Evolutionary conservation across 768 basidiomycete species (phyloP).

Genomic region (Trichaptum fuscoviolaceum): DNA sequence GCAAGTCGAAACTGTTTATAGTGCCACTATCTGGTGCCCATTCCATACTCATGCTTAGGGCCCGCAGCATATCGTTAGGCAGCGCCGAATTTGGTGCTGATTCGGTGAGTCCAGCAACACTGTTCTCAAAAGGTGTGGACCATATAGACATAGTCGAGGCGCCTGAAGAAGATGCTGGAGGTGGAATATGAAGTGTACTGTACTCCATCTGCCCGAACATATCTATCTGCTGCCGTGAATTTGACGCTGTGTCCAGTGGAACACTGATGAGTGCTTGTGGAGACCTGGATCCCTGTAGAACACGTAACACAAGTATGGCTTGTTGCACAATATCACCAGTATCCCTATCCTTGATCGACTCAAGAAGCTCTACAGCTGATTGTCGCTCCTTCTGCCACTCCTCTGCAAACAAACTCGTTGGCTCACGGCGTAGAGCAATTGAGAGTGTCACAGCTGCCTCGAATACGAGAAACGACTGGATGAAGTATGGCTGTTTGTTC

Average conservation of each 20-base stretch:
- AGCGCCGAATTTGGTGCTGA: not conserved
- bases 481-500: slow-evolving; percentile 16
- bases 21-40: not conserved
- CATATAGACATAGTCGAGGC: not conserved
- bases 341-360: slow-evolving; percentile 24
- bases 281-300: slow-evolving; percentile 15
- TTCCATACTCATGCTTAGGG: not conserved
- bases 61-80: not conserved
- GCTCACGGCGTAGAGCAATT: slow-evolving; percentile 34
- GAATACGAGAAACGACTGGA: slow-evolving; percentile 28
- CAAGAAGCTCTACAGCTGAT: slow-evolving; percentile 33
- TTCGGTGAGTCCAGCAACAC: not conserved
- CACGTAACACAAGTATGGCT: slow-evolving; percentile 34
- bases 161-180: not conserved
- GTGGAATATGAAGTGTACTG: not conserved
- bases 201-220: not conserved
- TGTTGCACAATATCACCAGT: slow-evolving; percentile 35
- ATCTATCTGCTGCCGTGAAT: not conserved
- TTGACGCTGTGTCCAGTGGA: not conserved
- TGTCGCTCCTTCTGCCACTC: slow-evolving; percentile 36
- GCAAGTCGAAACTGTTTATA: not conserved
- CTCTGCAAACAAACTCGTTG: slow-evolving; percentile 24
- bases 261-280: not conserved
- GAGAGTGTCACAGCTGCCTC: slow-evolving; percentile 44
- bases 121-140: not conserved